phyloP scores from a whole-genome alignment of 2,329 filamentous ascomycete genomes.

The Fusarium agapanthi region DNA sequence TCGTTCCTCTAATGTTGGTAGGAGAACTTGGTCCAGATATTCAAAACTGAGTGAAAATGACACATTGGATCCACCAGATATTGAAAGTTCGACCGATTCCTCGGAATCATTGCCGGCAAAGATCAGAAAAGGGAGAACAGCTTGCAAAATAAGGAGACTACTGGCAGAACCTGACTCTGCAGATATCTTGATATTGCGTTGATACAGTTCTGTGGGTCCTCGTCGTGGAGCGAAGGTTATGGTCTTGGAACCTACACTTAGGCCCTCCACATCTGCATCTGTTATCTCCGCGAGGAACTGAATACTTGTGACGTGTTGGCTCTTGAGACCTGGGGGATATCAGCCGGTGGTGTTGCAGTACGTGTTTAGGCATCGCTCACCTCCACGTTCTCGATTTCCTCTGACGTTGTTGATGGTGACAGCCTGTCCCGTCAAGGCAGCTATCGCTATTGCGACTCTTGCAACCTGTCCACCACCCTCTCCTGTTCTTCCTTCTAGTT shows the following conservation, averaged over 20 bases:
- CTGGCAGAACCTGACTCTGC: constrained; percentile 63
- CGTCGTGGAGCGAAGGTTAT: constrained; percentile 57
- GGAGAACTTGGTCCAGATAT: constrained; percentile 68
- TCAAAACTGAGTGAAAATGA: constrained; percentile 66
- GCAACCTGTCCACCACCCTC: constrained; percentile 72
- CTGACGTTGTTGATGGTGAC: constrained; percentile 64
- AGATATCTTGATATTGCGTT: constrained; percentile 58
- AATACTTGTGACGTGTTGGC: constrained; percentile 67
- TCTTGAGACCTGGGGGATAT: constrained; percentile 61
- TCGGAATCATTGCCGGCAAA: constrained; percentile 58
- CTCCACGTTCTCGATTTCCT: constrained; percentile 58
- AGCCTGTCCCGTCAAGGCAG: constrained; percentile 63
- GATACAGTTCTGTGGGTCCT: constrained; percentile 50
- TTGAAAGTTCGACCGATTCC: constrained; percentile 58
- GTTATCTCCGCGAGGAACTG: constrained; percentile 63
- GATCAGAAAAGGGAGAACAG: constrained; percentile 66
- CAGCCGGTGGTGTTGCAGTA: not conserved
- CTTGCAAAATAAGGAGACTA: constrained; percentile 66
- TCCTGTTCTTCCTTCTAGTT: constrained; percentile 65
- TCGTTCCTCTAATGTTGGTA: constrained; percentile 61
- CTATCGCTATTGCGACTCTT: constrained; percentile 63
- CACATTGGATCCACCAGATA: constrained; percentile 69
- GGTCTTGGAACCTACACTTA: constrained; percentile 59
- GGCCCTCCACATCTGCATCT: constrained; percentile 58
- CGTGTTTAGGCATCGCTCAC: constrained; percentile 29